These are phyloP conservation scores for Candida caryicola DNA, from an alignment of 805 yeast species.

Conservation along the genomic window DNA sequence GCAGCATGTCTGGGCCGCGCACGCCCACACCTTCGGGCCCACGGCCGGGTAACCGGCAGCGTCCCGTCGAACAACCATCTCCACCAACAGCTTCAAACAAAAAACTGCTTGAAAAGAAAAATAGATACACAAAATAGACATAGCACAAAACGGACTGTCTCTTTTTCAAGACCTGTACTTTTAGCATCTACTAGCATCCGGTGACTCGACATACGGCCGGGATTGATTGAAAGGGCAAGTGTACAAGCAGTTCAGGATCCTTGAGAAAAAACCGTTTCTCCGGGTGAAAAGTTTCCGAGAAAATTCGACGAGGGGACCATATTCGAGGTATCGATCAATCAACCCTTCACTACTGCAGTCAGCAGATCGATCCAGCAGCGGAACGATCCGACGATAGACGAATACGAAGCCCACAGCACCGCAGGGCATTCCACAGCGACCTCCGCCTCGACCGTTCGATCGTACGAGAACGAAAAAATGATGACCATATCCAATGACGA, in stretches of 20 bases:
- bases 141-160: slow-evolving; percentile 10
- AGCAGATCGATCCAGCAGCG: too few species aligned
- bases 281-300: not conserved
- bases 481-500: slow-evolving; percentile 11
- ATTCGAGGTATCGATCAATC: not conserved
- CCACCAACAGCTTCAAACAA: slow-evolving; percentile 6
- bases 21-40: too few species aligned
- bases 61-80: not conserved
- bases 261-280: slow-evolving; percentile 1
- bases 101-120: slow-evolving; percentile 3
- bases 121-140: slow-evolving; percentile 11
- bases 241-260: not conserved
- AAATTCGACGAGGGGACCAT: not conserved
- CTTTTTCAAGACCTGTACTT: not conserved
- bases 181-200: not conserved
- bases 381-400: too few species aligned
- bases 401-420: too few species aligned
- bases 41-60: slow-evolving; percentile 10
- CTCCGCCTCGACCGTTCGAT: too few species aligned
- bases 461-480: slow-evolving; percentile 3
- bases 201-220: not conserved
- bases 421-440: too few species aligned
- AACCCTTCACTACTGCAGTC: too few species aligned
- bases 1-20: too few species aligned
- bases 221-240: not conserved